Percentiles rank a stretch among this genome's conserved stretches.
Conservation (phyloP, 1,284 basidiomycete genomes). For the Pyrrhoderma lamaoense region DNA sequence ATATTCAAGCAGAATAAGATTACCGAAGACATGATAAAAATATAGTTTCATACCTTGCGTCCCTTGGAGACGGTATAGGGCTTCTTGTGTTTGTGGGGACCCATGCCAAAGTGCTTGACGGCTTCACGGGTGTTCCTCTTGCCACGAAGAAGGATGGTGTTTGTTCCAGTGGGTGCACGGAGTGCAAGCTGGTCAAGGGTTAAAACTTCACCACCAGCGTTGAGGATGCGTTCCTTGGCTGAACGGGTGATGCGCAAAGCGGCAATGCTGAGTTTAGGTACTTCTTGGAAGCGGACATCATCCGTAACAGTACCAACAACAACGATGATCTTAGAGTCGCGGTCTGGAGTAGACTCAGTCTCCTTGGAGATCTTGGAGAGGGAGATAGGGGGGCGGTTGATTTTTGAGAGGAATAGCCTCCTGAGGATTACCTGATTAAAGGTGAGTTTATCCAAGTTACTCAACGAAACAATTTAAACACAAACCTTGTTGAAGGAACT, state of each 20-base stretch:
- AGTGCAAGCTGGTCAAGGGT: slow-evolving; percentile 97
- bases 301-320: slow-evolving; percentile 92
- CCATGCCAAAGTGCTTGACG: slow-evolving; percentile 95
- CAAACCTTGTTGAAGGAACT: slow-evolving; percentile 91
- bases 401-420: slow-evolving; percentile 95
- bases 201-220: slow-evolving; percentile 90
- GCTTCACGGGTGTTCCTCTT: slow-evolving; percentile 92
- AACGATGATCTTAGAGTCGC: slow-evolving; percentile 81
- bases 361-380: slow-evolving; percentile 86
- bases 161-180: slow-evolving; percentile 89
- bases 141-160: slow-evolving; percentile 90
- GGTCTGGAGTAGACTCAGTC: slow-evolving; percentile 63
- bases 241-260: slow-evolving; percentile 93
- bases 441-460: slow-evolving; percentile 14
- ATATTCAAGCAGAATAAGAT: slow-evolving; percentile 6
- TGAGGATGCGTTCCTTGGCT: slow-evolving; percentile 91
- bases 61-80: slow-evolving; percentile 92
- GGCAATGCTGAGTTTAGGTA: slow-evolving; percentile 92
- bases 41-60: slow-evolving; percentile 61
- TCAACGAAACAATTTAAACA: slow-evolving; percentile 1
- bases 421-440: slow-evolving; percentile 75
- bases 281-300: slow-evolving; percentile 81
- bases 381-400: slow-evolving; percentile 96
- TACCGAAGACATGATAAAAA: background rate
- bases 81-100: slow-evolving; percentile 89